Evolutionary conservation across 495 filamentous ascomycete species (phyloP).

Genomic region (Penicillium malachiteum): DNA sequence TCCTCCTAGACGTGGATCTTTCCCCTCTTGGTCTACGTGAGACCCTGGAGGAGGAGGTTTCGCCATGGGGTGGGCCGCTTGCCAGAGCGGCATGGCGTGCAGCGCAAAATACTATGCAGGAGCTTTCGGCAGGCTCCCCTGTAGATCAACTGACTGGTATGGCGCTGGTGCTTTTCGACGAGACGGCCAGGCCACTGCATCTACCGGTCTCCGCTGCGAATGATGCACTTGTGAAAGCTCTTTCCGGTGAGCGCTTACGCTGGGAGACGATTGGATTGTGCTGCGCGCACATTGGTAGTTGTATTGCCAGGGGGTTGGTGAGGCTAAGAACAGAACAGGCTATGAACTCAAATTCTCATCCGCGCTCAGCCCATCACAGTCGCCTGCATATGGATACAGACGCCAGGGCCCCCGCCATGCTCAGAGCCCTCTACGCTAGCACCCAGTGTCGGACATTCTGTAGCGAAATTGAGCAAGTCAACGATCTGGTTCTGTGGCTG

Average conservation of each 20-base stretch:
- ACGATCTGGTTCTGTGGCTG: not conserved
- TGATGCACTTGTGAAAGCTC: not conserved
- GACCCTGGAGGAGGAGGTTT: not conserved
- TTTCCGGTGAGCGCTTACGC: not conserved
- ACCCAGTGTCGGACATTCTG: not conserved
- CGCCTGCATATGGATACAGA: not conserved
- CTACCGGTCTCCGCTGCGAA: not conserved
- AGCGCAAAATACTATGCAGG: not conserved
- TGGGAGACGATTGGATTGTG: not conserved
- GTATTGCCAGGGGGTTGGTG: too few relatives aligned
- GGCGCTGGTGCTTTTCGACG: not conserved
- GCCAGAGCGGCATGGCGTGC: not conserved
- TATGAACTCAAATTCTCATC: not conserved
- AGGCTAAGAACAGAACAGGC: not conserved
- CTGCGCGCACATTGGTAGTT: not conserved
- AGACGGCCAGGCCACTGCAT: not conserved
- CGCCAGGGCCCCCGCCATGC: too few relatives aligned
- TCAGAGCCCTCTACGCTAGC: not conserved
- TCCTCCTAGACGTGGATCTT: not conserved
- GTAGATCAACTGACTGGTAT: not conserved
- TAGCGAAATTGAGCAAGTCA: not conserved
- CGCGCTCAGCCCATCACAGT: too few relatives aligned
- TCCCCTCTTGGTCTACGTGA: not conserved
- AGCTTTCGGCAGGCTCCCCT: not conserved
- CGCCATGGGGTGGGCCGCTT: not conserved